Evolutionary conservation across 768 basidiomycete genomes (phyloP).

Genomic region (Suillus placidus): DNA sequence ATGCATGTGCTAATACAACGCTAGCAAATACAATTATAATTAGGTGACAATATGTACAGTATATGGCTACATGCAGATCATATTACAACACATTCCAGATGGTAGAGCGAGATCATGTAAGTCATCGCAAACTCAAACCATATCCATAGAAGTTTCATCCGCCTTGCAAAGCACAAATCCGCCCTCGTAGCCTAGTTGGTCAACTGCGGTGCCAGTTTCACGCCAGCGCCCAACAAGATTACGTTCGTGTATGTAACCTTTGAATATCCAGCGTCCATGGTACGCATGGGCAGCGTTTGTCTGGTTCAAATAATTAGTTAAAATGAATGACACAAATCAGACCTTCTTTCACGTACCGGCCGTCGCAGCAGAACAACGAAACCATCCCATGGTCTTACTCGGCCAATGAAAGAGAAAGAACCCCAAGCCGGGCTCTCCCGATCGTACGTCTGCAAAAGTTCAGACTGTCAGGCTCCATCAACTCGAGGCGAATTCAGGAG

Average conservation of each 20-base stretch:
- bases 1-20: neutral
- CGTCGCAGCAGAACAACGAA: slow-evolving; percentile 47
- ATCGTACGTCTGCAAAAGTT: slow-evolving; percentile 40
- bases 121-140: neutral
- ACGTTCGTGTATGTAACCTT: slow-evolving; percentile 51
- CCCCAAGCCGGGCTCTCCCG: slow-evolving; percentile 54
- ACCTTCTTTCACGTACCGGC: slow-evolving; percentile 39
- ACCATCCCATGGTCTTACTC: slow-evolving; percentile 56
- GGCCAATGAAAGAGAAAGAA: slow-evolving; percentile 46
- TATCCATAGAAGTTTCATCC: slow-evolving; percentile 20
- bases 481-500: neutral
- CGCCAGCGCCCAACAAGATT: slow-evolving; percentile 60
- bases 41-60: slow-evolving; percentile 17
- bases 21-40: neutral
- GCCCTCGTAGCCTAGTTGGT: slow-evolving; percentile 51
- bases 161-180: slow-evolving; percentile 47
- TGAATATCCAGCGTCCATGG: slow-evolving; percentile 52
- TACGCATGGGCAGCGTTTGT: slow-evolving; percentile 32
- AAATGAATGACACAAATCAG: slow-evolving; percentile 9
- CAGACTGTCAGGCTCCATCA: neutral
- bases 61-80: slow-evolving; percentile 16
- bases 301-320: slow-evolving; percentile 30
- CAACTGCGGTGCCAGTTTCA: slow-evolving; percentile 45
- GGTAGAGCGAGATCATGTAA: neutral
- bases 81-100: slow-evolving; percentile 14